A percentile compares a stretch with the other conserved stretches of the same genome.
Conservation (phyloP, 805 yeast species). For the Isabelozyma rhagii region DNA sequence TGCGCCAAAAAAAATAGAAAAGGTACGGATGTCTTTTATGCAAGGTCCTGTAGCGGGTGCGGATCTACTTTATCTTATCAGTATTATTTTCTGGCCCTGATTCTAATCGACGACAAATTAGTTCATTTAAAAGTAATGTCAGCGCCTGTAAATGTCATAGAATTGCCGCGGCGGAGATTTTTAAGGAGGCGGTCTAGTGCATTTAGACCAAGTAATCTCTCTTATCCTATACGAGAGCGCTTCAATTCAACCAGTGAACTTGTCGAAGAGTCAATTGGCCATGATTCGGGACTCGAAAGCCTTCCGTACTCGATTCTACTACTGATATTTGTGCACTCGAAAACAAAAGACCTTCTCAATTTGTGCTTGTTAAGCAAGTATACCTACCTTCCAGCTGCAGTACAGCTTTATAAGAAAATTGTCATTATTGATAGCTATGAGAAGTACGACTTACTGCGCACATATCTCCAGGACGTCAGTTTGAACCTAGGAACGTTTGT, state of each 20-base stretch:
- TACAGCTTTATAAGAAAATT: constrained; percentile 18
- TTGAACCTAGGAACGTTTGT: constrained; percentile 17
- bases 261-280: background rate
- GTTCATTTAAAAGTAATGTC: too few species aligned
- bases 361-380: constrained; percentile 15
- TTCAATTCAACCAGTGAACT: background rate
- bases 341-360: constrained; percentile 17
- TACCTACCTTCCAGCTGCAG: constrained; percentile 24
- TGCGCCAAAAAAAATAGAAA: too few species aligned
- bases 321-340: constrained; percentile 15
- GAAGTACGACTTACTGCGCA: constrained; percentile 2
- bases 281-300: background rate
- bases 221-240: background rate
- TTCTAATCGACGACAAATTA: too few species aligned
- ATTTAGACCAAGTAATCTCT: constrained; percentile 7
- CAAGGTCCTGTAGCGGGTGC: too few species aligned
- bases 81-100: too few species aligned
- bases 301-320: background rate
- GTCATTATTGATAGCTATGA: constrained; percentile 12
- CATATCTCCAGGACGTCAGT: constrained; percentile 7
- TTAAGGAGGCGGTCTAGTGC: constrained; percentile 7
- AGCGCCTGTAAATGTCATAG: background rate
- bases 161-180: background rate
- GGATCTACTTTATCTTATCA: too few species aligned
- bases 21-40: too few species aligned